Evolutionary conservation across 768 basidiomycete species (phyloP).

Genomic region (Pilatotrama ljubarskyi): DNA sequence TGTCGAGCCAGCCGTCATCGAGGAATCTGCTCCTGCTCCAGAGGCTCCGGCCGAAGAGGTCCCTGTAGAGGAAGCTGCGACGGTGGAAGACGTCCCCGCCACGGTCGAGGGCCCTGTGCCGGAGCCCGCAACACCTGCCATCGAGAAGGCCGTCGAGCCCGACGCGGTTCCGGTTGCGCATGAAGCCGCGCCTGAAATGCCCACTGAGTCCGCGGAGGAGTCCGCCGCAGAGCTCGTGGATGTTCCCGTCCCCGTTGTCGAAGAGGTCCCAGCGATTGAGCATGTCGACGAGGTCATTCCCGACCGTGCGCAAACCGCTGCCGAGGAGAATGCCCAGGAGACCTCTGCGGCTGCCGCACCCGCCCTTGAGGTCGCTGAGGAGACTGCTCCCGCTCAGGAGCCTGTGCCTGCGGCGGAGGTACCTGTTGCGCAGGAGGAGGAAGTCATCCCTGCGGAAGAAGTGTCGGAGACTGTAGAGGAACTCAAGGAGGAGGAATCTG

Average conservation of each 20-base stretch:
- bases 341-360: not conserved
- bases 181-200: not conserved
- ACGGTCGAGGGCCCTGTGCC: not conserved
- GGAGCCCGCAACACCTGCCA: not conserved
- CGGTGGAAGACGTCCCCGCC: not conserved
- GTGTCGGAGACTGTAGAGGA: not conserved
- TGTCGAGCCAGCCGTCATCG: not conserved
- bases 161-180: not conserved
- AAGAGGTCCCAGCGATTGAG: constrained; percentile 3
- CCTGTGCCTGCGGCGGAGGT: not conserved
- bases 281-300: not conserved
- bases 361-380: not conserved
- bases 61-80: not conserved
- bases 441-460: not conserved
- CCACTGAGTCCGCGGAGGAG: not conserved
- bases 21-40: not conserved
- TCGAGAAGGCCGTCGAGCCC: not conserved
- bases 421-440: not conserved
- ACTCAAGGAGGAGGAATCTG: not conserved
- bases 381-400: constrained; percentile 1
- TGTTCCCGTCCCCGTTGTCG: not conserved
- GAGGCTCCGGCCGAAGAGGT: not conserved
- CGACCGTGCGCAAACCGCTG: not conserved
- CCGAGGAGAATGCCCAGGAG: not conserved
- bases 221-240: not conserved